A percentile compares a stretch with the other conserved stretches of the same genome.
These are phyloP conservation scores for Globisporangium recalcitrans DNA, from an alignment of 352 stramenopile species.

Conservation along the genomic window DNA sequence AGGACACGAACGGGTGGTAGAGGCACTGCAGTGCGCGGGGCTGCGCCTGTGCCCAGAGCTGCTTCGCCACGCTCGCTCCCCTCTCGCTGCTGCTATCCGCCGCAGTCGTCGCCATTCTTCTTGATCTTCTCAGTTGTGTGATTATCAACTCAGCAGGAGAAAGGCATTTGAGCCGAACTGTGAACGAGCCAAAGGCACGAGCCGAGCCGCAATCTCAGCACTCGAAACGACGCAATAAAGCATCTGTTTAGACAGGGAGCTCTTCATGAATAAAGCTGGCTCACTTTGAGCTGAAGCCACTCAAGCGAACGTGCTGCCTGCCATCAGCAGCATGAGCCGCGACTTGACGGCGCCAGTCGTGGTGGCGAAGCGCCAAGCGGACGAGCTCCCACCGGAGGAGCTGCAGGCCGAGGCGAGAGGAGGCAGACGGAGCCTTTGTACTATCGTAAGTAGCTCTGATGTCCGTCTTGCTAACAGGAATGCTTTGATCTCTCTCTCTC, in stretches of 20 bases:
- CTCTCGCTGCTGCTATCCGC: background rate
- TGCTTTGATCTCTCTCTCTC: background rate
- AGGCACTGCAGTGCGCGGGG: constrained; percentile 28
- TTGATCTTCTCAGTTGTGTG: constrained; percentile 6
- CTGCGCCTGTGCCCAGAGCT: constrained; percentile 32
- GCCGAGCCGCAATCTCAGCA: no score
- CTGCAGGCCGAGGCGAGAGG: constrained; percentile 47
- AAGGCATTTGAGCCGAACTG: no score
- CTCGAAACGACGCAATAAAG: constrained; percentile 10
- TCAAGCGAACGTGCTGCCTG: no score
- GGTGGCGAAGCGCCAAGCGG: constrained; percentile 36
- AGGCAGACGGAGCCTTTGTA: background rate
- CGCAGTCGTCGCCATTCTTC: constrained; percentile 1
- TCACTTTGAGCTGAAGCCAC: background rate
- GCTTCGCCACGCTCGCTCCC: constrained; percentile 9
- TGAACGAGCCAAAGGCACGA: no score
- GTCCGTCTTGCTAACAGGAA: background rate
- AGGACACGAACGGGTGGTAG: constrained; percentile 52
- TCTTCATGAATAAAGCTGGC: background rate
- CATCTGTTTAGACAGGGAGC: constrained; percentile 14
- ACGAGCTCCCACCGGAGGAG: constrained; percentile 47
- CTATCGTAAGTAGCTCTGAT: background rate
- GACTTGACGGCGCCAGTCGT: constrained; percentile 1
- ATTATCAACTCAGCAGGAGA: no score
- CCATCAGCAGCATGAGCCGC: constrained; percentile 4